Percentiles rank a stretch among this genome's conserved stretches.
phyloP scores from a whole-genome alignment of 1,139 yeast species.

The Pichia kudriavzevii region DNA sequence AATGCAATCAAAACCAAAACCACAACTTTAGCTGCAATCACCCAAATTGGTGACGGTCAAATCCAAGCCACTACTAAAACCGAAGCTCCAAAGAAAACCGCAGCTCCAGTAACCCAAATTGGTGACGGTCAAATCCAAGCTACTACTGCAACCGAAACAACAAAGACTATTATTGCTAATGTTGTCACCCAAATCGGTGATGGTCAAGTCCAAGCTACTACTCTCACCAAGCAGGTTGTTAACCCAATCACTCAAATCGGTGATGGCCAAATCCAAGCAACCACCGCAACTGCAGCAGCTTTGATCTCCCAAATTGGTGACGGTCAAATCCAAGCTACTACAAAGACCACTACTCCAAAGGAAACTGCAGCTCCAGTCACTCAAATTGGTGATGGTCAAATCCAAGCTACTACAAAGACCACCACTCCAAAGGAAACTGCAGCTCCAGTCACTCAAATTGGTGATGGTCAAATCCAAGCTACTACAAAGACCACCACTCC shows the following conservation, averaged over 20 bases:
- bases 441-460: conserved; percentile 33
- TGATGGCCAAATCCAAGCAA: conserved; percentile 40
- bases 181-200: conserved; percentile 36
- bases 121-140: conserved; percentile 28
- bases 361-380: conserved; percentile 25
- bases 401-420: conserved; percentile 27
- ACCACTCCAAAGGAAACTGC: conserved; percentile 23
- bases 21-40: conserved; percentile 24
- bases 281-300: conserved; percentile 25
- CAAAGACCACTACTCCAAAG: conserved; percentile 18
- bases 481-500: conserved; percentile 29
- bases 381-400: conserved; percentile 37
- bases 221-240: conserved; percentile 21
- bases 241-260: conserved; percentile 32
- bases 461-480: conserved; percentile 41
- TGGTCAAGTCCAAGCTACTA: conserved; percentile 39
- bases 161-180: conserved; percentile 15
- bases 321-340: conserved; percentile 38
- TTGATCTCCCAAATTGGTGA: conserved; percentile 39
- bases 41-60: conserved; percentile 39
- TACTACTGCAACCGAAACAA: conserved; percentile 24
- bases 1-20: conserved; percentile 33
- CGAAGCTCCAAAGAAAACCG: conserved; percentile 6
- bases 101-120: conserved; percentile 17
- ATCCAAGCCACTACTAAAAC: conserved; percentile 32